Percentiles rank a stretch among this genome's conserved stretches.
These are phyloP conservation scores for Papiliotrema flavescens DNA, from an alignment of 1,284 basidiomycete species.

Conservation along the genomic window DNA sequence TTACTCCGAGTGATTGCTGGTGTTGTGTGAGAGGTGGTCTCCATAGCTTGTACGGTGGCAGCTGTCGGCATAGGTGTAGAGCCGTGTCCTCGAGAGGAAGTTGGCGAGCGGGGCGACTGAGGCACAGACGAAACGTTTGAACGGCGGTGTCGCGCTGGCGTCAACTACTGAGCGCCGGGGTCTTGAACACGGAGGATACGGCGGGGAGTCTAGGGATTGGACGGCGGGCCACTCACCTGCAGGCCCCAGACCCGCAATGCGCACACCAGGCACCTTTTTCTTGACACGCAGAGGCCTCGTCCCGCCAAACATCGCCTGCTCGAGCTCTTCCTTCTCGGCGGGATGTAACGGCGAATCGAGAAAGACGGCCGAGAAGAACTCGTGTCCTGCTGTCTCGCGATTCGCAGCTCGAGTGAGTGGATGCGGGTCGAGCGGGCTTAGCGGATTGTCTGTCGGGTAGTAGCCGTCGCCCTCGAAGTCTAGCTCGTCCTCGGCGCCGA, in stretches of 20 bases:
- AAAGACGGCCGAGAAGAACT: constrained; percentile 17
- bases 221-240: constrained; percentile 3
- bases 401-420: not conserved
- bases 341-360: constrained; percentile 21
- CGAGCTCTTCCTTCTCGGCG: not conserved
- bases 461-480: too few relatives aligned
- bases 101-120: too few relatives aligned
- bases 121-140: too few relatives aligned
- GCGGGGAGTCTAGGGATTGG: too few relatives aligned
- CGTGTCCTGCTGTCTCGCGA: not conserved
- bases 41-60: too few relatives aligned
- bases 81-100: too few relatives aligned
- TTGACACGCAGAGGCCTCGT: constrained; percentile 27
- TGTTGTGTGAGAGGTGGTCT: too few relatives aligned
- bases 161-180: too few relatives aligned
- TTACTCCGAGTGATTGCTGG: constrained; percentile 4
- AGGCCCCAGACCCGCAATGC: constrained; percentile 9
- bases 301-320: constrained; percentile 2
- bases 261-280: constrained; percentile 12
- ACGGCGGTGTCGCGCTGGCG: too few relatives aligned
- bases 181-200: too few relatives aligned
- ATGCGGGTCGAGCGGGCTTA: constrained; percentile 4
- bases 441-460: not conserved
- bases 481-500: too few relatives aligned
- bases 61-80: too few relatives aligned